Conservation (phyloP, 805 yeast genomes). For the Cyberlindnera xylosilytica region DNA sequence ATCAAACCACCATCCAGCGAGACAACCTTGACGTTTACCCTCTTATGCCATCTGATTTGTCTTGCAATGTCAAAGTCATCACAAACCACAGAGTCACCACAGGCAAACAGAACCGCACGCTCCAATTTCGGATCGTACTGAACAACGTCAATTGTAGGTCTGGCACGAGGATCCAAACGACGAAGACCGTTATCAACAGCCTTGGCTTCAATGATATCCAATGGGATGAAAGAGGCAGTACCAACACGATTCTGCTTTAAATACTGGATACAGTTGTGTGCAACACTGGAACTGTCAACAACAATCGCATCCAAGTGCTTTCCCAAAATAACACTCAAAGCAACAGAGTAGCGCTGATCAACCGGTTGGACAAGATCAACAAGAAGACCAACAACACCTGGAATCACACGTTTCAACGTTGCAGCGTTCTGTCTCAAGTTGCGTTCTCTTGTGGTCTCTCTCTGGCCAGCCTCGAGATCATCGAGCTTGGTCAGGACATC, state of each 20-base stretch:
- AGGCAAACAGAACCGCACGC: conserved; percentile 73
- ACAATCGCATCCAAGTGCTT: conserved; percentile 76
- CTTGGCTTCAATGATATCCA: conserved; percentile 66
- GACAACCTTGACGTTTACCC: conserved; percentile 63
- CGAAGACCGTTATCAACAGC: conserved; percentile 55
- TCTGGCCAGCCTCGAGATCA: conserved; percentile 70
- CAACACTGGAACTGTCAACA: conserved; percentile 69
- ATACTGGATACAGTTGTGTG: conserved; percentile 72
- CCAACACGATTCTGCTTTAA: conserved; percentile 86
- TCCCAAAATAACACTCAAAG: conserved; percentile 77
- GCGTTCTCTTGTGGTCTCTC: conserved; percentile 71
- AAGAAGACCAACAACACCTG: conserved; percentile 82
- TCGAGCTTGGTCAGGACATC: conserved; percentile 59
- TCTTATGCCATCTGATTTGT: conserved; percentile 62
- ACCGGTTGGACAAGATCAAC: conserved; percentile 77
- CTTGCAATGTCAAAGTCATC: conserved; percentile 69
- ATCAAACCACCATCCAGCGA: conserved; percentile 83
- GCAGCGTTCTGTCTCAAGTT: conserved; percentile 70
- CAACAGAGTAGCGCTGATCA: conserved; percentile 66
- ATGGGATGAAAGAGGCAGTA: conserved; percentile 81
- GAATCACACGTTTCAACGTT: conserved; percentile 66
- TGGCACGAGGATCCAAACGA: conserved; percentile 47
- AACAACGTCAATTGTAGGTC: conserved; percentile 73
- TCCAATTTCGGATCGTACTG: conserved; percentile 67
- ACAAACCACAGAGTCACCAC: conserved; percentile 77